Conservation (phyloP, 768 basidiomycete genomes). For the Zangia roseola region DNA sequence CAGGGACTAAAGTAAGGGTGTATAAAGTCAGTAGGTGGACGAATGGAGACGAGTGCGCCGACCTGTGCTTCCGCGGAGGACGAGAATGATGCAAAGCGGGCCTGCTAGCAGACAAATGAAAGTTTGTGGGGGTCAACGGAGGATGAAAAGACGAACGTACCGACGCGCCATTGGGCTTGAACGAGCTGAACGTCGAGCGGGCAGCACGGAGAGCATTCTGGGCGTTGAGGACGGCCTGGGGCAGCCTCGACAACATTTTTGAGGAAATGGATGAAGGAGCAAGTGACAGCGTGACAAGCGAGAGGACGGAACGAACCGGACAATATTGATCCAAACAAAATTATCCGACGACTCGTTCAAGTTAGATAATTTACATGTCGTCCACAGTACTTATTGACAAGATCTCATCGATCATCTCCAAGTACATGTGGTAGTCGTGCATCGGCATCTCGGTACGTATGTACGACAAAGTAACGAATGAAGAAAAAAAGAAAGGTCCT, state of each 20-base stretch:
- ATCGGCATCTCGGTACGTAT: slow-evolving; percentile 15
- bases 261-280: slow-evolving; percentile 43
- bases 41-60: slow-evolving; percentile 21
- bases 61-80: slow-evolving; percentile 65
- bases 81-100: slow-evolving; percentile 70
- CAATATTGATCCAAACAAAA: slow-evolving; percentile 27
- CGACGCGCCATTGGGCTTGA: slow-evolving; percentile 46
- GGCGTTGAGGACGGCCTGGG: slow-evolving; percentile 67
- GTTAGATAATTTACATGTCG: slow-evolving; percentile 31
- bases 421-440: slow-evolving; percentile 14
- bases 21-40: neutral
- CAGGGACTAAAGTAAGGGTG: slow-evolving; percentile 45
- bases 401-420: too few relatives aligned
- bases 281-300: slow-evolving; percentile 41
- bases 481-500: slow-evolving; percentile 8
- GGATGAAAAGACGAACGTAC: slow-evolving; percentile 38
- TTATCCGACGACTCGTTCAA: slow-evolving; percentile 15
- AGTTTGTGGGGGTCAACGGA: slow-evolving; percentile 6
- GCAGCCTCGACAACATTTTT: slow-evolving; percentile 85
- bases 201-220: slow-evolving; percentile 47
- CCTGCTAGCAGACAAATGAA: slow-evolving; percentile 38
- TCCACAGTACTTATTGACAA: slow-evolving; percentile 5
- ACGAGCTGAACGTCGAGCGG: slow-evolving; percentile 41
- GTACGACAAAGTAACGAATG: slow-evolving; percentile 11
- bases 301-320: slow-evolving; percentile 53